Percentiles rank a stretch among this genome's conserved stretches.
These are phyloP conservation scores for Bipolaris oryzae DNA, from an alignment of 2,329 filamentous ascomycete species.

Conservation along the genomic window DNA sequence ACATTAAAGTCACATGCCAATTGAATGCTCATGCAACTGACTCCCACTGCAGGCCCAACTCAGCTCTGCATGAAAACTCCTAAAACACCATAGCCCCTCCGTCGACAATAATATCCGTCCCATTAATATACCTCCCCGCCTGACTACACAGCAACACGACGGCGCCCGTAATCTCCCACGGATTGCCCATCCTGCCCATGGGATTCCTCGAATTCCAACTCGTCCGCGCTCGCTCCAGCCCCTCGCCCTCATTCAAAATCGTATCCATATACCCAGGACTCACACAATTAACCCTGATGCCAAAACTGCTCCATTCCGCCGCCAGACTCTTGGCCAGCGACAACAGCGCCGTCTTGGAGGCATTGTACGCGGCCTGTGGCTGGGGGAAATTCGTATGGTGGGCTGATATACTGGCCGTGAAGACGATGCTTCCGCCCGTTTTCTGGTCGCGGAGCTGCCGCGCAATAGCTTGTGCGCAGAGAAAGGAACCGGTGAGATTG, in stretches of 20 bases:
- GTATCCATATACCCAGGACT: slow-evolving; percentile 81
- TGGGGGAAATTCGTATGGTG: slow-evolving; percentile 75
- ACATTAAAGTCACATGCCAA: background rate
- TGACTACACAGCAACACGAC: slow-evolving; percentile 66
- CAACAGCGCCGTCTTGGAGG: slow-evolving; percentile 70
- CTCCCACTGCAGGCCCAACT: too few relatives aligned
- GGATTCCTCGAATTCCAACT: slow-evolving; percentile 67
- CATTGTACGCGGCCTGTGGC: slow-evolving; percentile 74
- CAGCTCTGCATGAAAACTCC: too few relatives aligned
- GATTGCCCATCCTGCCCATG: slow-evolving; percentile 67
- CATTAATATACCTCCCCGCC: slow-evolving; percentile 71
- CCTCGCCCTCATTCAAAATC: slow-evolving; percentile 70
- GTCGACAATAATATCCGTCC: slow-evolving; percentile 69
- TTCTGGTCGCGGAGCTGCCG: slow-evolving; percentile 48
- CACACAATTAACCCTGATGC: slow-evolving; percentile 73
- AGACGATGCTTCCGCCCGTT: slow-evolving; percentile 65
- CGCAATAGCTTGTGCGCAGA: slow-evolving; percentile 70
- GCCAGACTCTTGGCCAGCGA: slow-evolving; percentile 69
- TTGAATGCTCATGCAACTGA: background rate
- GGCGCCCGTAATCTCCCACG: slow-evolving; percentile 67
- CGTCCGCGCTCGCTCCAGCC: slow-evolving; percentile 59
- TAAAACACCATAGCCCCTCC: slow-evolving; percentile 53
- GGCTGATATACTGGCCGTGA: slow-evolving; percentile 71
- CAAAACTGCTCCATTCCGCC: slow-evolving; percentile 73
- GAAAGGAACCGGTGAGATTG: slow-evolving; percentile 73